Percentiles rank a stretch among this genome's conserved stretches.
Evolutionary conservation across 495 filamentous ascomycete species (phyloP).

Genomic region (Barbatosphaeria neglecta): DNA sequence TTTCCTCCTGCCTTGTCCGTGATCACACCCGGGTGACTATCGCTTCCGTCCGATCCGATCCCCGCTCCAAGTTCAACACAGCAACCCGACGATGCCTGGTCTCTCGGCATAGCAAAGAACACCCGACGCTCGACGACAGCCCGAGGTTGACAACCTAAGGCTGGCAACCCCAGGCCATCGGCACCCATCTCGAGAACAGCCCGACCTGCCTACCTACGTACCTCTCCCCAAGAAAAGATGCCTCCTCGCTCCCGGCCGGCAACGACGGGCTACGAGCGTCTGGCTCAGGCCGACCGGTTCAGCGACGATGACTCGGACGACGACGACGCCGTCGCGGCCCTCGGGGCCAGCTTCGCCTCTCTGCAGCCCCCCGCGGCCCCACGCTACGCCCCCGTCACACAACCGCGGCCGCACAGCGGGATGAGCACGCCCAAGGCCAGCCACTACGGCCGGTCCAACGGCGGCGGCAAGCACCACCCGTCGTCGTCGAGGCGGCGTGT

Average conservation of each 20-base stretch:
- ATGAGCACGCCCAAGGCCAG: slow-evolving; percentile 41
- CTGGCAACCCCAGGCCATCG: too few species aligned
- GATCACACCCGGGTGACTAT: too few species aligned
- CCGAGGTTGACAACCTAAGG: too few species aligned
- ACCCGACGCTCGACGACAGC: too few species aligned
- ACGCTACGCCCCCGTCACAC: slow-evolving; percentile 56
- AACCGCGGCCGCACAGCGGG: slow-evolving; percentile 48
- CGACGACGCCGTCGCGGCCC: slow-evolving; percentile 22
- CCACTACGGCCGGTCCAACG: neutral
- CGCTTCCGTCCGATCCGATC: too few species aligned
- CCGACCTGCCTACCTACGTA: too few species aligned
- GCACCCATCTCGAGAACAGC: too few species aligned
- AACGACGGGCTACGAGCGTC: slow-evolving; percentile 82
- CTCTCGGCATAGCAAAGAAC: too few species aligned
- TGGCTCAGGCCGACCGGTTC: slow-evolving; percentile 81
- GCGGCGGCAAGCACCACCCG: neutral
- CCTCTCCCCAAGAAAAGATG: too few species aligned
- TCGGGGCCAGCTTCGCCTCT: slow-evolving; percentile 44
- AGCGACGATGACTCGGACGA: slow-evolving; percentile 68
- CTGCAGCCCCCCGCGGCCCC: slow-evolving; percentile 50
- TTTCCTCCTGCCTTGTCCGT: too few species aligned
- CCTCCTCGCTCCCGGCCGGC: slow-evolving; percentile 47
- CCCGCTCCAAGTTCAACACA: too few species aligned
- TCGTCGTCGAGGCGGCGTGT: slow-evolving; percentile 39
- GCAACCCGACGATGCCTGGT: too few species aligned